Evolutionary conservation across 495 filamentous ascomycete genomes (phyloP), one percentile per base, ranked within the genome.

Genomic region (Penicillium salamii): DNA sequence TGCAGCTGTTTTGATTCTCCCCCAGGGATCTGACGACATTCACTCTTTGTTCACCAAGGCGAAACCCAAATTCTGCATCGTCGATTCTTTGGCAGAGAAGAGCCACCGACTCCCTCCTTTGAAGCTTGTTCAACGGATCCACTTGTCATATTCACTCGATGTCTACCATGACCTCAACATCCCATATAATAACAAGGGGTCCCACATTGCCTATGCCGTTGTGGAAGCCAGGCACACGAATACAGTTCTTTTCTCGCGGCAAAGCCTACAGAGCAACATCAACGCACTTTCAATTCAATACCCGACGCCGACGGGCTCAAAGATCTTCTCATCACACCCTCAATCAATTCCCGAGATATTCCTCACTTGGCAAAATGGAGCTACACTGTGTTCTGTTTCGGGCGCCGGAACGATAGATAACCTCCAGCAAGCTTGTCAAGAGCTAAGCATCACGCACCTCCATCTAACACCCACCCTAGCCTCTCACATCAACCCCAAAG

Each of bases 271-370:
- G 33, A 84, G 81, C 63, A 90, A 90, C 53, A 68, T 92, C 8
- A 67, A 78, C 17, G 70, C 73, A 5, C 67, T 92, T 11, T 65
- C 70, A 5, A 65, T 71, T 7, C 68, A 85, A 2, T 92, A 90
- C 61, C 81, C 84, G 1, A 62, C 68, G 0, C 46, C 55, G 0
- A 46, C 58, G 3, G 59, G 61, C 4, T 73, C 81, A 1, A 75
- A 78, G 23, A 64, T 91, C 18, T 65, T 95, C 3, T 88, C 85
- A 7, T 89, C 82, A 54, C 87, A 84, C 0, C 82, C 17, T 75
- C 83, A 89, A 14, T 89, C 86, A 1, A 84, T 92, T 1, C 89
- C 90, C 53, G 89, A 91, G 52, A 85, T 90, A 13, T 89, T 91
- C 57, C 90, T 87, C 50, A 66, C 88, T 8, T 91, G 86, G 88